A percentile compares a stretch with the other conserved stretches of the same genome.
These are phyloP conservation scores for Linum usitatissimum DNA, from an alignment of 345 rosid species.

Conservation along the genomic window DNA sequence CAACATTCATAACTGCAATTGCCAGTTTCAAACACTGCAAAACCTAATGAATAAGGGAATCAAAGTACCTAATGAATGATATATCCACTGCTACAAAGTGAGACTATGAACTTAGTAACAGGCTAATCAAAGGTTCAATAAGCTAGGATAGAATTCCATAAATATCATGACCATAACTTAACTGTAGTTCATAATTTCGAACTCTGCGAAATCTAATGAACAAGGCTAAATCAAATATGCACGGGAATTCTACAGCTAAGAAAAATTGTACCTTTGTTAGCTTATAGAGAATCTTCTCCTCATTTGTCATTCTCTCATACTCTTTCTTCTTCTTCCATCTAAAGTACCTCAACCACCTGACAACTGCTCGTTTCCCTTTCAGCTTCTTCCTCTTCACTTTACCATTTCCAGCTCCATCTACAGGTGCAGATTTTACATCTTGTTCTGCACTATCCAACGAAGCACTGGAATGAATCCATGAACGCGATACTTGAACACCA, in stretches of 20 bases:
- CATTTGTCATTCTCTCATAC: conserved; percentile 72
- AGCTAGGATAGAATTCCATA: not conserved
- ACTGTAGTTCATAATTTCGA: too few species aligned
- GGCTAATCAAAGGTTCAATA: not conserved
- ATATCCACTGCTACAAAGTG: too few species aligned
- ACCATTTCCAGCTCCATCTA: conserved; percentile 22
- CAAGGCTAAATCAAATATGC: too few species aligned
- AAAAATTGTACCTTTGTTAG: too few species aligned
- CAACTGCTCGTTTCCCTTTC: conserved; percentile 84
- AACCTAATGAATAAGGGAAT: too few species aligned
- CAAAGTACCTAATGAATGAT: too few species aligned
- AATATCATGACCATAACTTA: too few species aligned
- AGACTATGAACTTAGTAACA: too few species aligned
- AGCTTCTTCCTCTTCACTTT: conserved; percentile 58
- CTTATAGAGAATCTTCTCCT: conserved; percentile 69
- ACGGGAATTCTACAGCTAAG: too few species aligned
- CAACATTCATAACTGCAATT: too few species aligned
- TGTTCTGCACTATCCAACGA: conserved; percentile 16
- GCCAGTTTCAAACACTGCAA: too few species aligned
- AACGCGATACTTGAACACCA: conserved; percentile 15
- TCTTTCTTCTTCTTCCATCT: conserved; percentile 96
- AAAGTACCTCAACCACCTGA: conserved; percentile 77
- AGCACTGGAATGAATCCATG: conserved; percentile 37
- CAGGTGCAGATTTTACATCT: conserved; percentile 16
- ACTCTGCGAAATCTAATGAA: too few species aligned